Evolutionary conservation across 179 eudicot species (phyloP), one percentile per base, ranked within the genome.

Genomic region (Heliamphora pulchella): DNA sequence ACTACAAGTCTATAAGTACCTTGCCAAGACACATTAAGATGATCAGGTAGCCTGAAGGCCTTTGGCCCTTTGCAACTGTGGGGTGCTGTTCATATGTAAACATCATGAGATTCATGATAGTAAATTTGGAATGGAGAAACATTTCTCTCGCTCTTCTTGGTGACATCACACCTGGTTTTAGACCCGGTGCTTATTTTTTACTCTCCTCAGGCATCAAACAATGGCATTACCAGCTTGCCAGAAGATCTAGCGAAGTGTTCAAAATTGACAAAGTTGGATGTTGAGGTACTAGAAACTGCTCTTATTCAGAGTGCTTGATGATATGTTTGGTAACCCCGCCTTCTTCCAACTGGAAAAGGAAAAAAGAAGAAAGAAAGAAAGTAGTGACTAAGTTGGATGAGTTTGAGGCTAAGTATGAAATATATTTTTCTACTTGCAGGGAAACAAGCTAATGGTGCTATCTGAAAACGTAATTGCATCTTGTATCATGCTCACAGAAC

Each of bases 401-500:
- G 61, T 17, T 17, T 66, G 22, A 22, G 50, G 74, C 66, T 57
- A 65, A 80, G 44, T 46, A 22, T 80, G 11, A 63, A 31, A 14
- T 72, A 22, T 81, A 72, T 82, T 71, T 74, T 73, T 65, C 72
- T 75, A 47, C 77, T 22, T 84, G 68, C 91, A 96, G 99, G 98
- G 97, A 83, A 96, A 96, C 85, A 94, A 92, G 91, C 87, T 96
- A 54, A 85, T 84, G 64, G 41, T 76, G 65, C 81, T 96, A 47
- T 78, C 92, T 31, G 92, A 90, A 73, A 88, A 89, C 77, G 20
- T 90, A 80, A 75, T 94, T 78, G 91, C 91, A 57, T 89, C 98
- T 47, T 96, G 98, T 91, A 88, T 85, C 83, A 79, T 86, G 93
- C 94, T 96, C 72, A 89, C 88, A 66, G 99, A 96, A 82, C 84